These are phyloP conservation scores for Salix brachista DNA, from an alignment of 345 rosid genomes.

Conservation along the genomic window DNA sequence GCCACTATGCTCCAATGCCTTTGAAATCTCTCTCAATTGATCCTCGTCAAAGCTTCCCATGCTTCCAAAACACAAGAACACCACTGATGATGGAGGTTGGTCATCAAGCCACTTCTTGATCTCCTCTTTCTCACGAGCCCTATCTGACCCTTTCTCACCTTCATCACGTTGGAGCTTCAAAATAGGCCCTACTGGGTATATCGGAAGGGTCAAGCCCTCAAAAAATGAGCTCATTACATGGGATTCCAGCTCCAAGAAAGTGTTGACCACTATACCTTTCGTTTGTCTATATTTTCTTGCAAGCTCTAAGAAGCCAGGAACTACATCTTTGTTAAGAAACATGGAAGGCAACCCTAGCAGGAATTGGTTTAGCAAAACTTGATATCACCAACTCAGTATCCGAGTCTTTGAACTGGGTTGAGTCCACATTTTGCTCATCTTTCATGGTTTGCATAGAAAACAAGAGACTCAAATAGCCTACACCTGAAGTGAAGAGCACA, in stretches of 20 bases:
- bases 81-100: conserved; percentile 7
- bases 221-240: background rate
- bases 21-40: conserved; percentile 13
- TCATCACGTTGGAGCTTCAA: background rate
- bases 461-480: too few relatives aligned
- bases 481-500: too few relatives aligned
- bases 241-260: conserved; percentile 11
- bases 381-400: conserved; percentile 6
- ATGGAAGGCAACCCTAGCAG: conserved; percentile 11
- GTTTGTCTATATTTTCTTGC: background rate
- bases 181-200: conserved; percentile 13
- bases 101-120: conserved; percentile 18
- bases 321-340: conserved; percentile 4
- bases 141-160: too few relatives aligned
- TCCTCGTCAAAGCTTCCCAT: conserved; percentile 9
- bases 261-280: conserved; percentile 12
- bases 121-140: background rate
- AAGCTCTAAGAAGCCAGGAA: background rate
- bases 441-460: background rate
- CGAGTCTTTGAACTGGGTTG: conserved; percentile 3
- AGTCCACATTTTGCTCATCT: background rate
- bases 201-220: background rate
- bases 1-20: conserved; percentile 2
- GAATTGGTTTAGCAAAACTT: conserved; percentile 2
- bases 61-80: conserved; percentile 23